Evolutionary conservation across 2,329 filamentous ascomycete species (phyloP).

Genomic region (Colletotrichum spinosum): DNA sequence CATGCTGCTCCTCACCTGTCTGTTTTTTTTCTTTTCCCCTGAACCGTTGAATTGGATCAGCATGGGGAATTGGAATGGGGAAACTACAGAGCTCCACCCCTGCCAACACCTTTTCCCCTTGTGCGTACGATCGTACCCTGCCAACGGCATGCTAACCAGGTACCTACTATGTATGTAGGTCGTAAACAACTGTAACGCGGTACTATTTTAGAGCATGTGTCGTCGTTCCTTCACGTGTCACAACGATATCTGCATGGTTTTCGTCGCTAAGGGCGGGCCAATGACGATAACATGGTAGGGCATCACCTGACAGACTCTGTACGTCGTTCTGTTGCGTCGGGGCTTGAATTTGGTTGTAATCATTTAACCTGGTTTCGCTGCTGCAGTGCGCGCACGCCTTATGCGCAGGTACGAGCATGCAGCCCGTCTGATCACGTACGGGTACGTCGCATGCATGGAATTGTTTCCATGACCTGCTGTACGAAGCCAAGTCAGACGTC

Average conservation of each 20-base stretch:
- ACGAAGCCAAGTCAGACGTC: background rate
- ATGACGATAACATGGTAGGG: background rate
- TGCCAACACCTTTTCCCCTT: background rate
- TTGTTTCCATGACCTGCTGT: background rate
- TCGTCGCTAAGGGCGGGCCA: slow-evolving; percentile 20
- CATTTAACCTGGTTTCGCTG: background rate
- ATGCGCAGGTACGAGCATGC: background rate
- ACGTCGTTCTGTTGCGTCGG: slow-evolving; percentile 14
- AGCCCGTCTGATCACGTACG: slow-evolving; percentile 19
- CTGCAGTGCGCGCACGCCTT: slow-evolving; percentile 8
- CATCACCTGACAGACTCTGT: slow-evolving; percentile 17
- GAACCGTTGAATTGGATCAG: slow-evolving; percentile 11
- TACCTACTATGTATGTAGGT: too few relatives aligned
- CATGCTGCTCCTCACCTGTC: too few relatives aligned
- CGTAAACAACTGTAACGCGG: too few relatives aligned
- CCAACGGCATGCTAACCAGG: too few relatives aligned
- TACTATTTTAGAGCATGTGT: background rate
- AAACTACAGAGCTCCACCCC: slow-evolving; percentile 19
- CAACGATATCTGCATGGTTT: slow-evolving; percentile 13
- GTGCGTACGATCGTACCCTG: background rate
- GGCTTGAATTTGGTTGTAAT: background rate
- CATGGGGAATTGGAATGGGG: slow-evolving; percentile 16
- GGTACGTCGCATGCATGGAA: slow-evolving; percentile 1
- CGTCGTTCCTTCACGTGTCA: background rate
- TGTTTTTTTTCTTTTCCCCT: slow-evolving; percentile 4